These are phyloP conservation scores for Rhizophagus clarus DNA, from an alignment of 192 early-diverging fungal genomes.

Conservation along the genomic window DNA sequence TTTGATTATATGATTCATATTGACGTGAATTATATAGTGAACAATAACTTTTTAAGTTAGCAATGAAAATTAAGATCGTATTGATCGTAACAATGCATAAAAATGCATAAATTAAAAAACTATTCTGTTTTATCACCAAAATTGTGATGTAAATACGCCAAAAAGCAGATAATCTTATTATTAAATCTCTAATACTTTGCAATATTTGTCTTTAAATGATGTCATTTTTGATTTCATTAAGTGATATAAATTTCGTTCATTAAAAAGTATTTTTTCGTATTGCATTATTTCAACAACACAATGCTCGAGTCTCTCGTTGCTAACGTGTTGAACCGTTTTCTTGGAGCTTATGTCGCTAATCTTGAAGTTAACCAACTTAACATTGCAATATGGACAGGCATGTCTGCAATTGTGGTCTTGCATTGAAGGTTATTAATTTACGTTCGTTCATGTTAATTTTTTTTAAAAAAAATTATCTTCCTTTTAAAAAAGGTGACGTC, in stretches of 20 bases:
- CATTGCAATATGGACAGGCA: constrained; percentile 95
- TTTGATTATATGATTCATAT: no score
- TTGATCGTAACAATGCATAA: no score
- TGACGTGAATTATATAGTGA: no score
- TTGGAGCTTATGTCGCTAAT: constrained; percentile 95
- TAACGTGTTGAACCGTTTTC: constrained; percentile 76
- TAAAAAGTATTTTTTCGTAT: not conserved
- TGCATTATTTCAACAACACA: constrained; percentile 11
- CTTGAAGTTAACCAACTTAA: constrained; percentile 93
- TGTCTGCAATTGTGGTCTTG: not conserved
- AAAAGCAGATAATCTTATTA: no score
- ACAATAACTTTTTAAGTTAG: no score
- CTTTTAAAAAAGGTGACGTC: constrained; percentile 78
- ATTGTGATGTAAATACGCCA: no score
- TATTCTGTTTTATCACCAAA: no score
- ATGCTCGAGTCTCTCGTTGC: constrained; percentile 84
- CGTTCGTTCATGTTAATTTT: not conserved
- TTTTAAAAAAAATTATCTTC: not conserved
- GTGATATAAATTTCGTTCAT: not conserved
- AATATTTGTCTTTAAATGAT: not conserved
- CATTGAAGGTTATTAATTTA: not conserved
- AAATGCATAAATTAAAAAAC: no score
- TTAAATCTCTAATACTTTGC: no score
- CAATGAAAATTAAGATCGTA: no score
- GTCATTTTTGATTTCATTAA: not conserved